These are phyloP conservation scores for Colletotrichum gigasporum DNA, from an alignment of 2,329 filamentous ascomycete species.

Conservation along the genomic window DNA sequence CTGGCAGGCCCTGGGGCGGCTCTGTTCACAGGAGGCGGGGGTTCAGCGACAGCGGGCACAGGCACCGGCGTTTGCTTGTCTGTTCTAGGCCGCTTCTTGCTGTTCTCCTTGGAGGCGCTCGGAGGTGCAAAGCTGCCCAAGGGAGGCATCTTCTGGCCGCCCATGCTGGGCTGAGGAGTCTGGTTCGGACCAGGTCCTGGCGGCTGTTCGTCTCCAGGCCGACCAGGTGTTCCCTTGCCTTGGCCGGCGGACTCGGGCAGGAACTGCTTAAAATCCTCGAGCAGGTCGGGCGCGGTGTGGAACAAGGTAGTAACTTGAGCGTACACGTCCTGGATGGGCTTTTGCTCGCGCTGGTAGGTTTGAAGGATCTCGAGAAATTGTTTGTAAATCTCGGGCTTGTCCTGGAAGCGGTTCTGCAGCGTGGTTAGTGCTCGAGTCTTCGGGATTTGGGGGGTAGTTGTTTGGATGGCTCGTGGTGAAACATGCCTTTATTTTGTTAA, in stretches of 20 bases:
- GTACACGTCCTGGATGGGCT: constrained; percentile 98
- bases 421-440: constrained; percentile 27
- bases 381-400: constrained; percentile 98
- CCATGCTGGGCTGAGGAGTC: constrained; percentile 63
- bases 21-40: constrained; percentile 47
- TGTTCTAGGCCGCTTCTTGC: constrained; percentile 80
- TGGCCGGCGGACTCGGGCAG: constrained; percentile 81
- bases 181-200: constrained; percentile 56
- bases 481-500: constrained; percentile 98
- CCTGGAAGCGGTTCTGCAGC: constrained; percentile 89
- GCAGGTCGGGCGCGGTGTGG: constrained; percentile 88
- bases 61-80: constrained; percentile 63
- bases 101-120: constrained; percentile 84
- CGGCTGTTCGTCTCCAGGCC: constrained; percentile 73
- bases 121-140: constrained; percentile 93
- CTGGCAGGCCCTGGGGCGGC: constrained; percentile 36
- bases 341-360: constrained; percentile 97
- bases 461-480: background rate
- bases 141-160: constrained; percentile 84
- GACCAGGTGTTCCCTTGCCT: constrained; percentile 61
- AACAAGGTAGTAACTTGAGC: constrained; percentile 95
- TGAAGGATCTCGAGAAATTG: constrained; percentile 98
- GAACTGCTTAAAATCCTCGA: constrained; percentile 99
- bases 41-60: constrained; percentile 54
- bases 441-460: background rate